phyloP scores from a whole-genome alignment of 306 rosid genomes.

The Delonix regia region DNA sequence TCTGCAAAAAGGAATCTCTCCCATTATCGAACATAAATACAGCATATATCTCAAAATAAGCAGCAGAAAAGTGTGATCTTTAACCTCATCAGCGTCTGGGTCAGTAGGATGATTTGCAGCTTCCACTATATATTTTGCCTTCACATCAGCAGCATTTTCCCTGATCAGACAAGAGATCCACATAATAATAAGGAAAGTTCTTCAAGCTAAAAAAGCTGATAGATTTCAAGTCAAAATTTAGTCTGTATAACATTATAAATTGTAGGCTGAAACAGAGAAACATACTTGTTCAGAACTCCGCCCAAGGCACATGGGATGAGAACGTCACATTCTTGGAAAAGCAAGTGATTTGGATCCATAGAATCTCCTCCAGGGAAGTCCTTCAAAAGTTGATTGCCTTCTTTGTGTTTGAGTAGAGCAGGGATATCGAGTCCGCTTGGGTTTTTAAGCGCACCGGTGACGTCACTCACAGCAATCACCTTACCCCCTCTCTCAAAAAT shows the following conservation, averaged over 20 bases:
- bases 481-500: conserved; percentile 66
- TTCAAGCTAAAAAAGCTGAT: background rate
- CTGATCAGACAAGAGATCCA: conserved; percentile 25
- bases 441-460: conserved; percentile 58
- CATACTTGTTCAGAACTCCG: conserved; percentile 67
- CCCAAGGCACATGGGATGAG: conserved; percentile 73
- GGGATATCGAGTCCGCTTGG: conserved; percentile 58
- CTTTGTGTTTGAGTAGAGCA: conserved; percentile 60
- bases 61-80: conserved; percentile 6
- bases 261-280: background rate
- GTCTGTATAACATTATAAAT: too few species aligned
- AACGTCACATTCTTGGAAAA: conserved; percentile 64
- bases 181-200: background rate
- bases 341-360: conserved; percentile 59
- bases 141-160: conserved; percentile 62
- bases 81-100: conserved; percentile 75
- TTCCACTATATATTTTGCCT: conserved; percentile 62
- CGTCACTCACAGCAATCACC: conserved; percentile 65
- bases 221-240: too few species aligned
- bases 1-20: conserved; percentile 42
- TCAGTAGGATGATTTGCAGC: conserved; percentile 75
- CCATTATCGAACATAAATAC: conserved; percentile 2
- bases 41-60: background rate
- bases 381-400: conserved; percentile 38
- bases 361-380: conserved; percentile 56